Evolutionary conservation across 176 grass and related monocot species (phyloP).

Genomic region (Cenchrus purpureus): DNA sequence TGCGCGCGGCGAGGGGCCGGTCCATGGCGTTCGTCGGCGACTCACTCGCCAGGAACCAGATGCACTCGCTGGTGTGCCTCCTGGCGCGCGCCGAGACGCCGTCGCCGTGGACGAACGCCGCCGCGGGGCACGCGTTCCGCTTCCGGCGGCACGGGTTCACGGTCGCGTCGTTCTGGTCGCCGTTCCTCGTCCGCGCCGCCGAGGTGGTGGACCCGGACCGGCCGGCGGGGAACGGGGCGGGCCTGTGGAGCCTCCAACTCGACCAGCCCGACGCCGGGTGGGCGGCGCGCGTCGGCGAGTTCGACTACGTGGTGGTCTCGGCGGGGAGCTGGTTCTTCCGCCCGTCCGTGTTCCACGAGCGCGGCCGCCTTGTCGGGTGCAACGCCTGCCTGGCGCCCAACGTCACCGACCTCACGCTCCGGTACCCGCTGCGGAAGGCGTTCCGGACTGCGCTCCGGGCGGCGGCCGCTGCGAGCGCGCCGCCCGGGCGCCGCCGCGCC

Average conservation of each 20-base stretch:
- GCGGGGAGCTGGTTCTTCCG: slow-evolving; percentile 65
- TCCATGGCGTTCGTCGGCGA: slow-evolving; percentile 75
- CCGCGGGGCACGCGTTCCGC: too few relatives aligned
- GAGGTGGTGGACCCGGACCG: too few relatives aligned
- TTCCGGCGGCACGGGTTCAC: not conserved
- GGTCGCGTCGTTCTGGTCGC: slow-evolving; percentile 56
- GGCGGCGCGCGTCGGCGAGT: slow-evolving; percentile 13
- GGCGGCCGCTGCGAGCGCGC: too few relatives aligned
- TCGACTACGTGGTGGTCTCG: slow-evolving; percentile 63
- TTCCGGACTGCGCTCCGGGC: slow-evolving; percentile 46
- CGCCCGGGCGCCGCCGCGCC: not conserved
- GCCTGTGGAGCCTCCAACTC: slow-evolving; percentile 52
- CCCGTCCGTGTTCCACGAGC: slow-evolving; percentile 46
- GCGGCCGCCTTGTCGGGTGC: slow-evolving; percentile 53
- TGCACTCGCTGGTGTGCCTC: slow-evolving; percentile 79
- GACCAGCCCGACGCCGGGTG: slow-evolving; percentile 54
- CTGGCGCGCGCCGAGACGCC: not conserved
- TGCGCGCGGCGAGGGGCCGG: slow-evolving; percentile 26
- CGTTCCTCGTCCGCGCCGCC: slow-evolving; percentile 42
- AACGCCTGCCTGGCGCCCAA: slow-evolving; percentile 40
- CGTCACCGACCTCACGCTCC: slow-evolving; percentile 53
- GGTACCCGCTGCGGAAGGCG: slow-evolving; percentile 38
- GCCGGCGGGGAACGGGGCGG: not conserved
- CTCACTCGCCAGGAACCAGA: slow-evolving; percentile 70
- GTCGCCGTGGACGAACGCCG: too few relatives aligned